These are phyloP conservation scores for Colletotrichum aenigma DNA, from an alignment of 2,329 filamentous ascomycete species.

Conservation along the genomic window DNA sequence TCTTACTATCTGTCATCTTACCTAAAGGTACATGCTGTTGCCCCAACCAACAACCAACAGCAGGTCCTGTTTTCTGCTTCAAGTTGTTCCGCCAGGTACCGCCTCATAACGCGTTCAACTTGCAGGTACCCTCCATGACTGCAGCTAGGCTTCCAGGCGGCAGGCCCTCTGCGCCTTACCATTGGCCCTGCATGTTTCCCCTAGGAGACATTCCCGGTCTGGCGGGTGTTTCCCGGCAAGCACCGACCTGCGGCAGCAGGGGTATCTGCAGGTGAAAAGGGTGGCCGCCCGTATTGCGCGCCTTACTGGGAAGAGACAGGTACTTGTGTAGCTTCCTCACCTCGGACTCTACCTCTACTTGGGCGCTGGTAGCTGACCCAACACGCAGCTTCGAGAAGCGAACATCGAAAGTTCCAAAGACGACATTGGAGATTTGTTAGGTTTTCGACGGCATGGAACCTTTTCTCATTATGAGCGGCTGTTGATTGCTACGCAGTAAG, in stretches of 20 bases:
- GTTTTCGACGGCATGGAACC: not conserved
- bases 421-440: not conserved
- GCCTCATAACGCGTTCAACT: not conserved
- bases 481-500: not conserved
- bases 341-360: not conserved
- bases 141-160: not conserved
- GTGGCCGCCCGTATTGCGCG: not conserved
- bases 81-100: not conserved
- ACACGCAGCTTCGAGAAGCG: not conserved
- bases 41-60: not conserved
- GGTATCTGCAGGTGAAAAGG: conserved; percentile 13
- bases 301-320: not conserved
- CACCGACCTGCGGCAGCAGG: not conserved
- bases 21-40: not conserved
- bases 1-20: not conserved
- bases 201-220: conserved; percentile 1
- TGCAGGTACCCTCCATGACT: not conserved
- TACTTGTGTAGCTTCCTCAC: not conserved
- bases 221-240: conserved; percentile 11
- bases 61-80: not conserved
- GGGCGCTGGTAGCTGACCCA: not conserved
- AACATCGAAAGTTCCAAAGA: not conserved
- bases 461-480: not conserved
- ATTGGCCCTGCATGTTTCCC: conserved; percentile 4
- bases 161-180: not conserved